Evolutionary conservation across 305 asterid genomes (phyloP).

Genomic region (Solanum hybrid): DNA sequence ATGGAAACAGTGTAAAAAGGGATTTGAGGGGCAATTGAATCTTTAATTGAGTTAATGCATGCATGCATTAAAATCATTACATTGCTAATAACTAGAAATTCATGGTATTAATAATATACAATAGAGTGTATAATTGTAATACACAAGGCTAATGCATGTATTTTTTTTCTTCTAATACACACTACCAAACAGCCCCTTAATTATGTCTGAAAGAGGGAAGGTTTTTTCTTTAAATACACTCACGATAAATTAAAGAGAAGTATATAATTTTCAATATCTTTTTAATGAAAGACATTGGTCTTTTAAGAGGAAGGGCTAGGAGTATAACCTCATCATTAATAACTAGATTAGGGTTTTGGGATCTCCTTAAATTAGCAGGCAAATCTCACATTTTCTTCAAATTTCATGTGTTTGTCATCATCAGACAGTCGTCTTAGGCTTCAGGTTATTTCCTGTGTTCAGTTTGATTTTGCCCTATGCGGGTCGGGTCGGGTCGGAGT

Average conservation of each 20-base stretch:
- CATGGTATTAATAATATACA: no score
- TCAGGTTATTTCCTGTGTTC: background rate
- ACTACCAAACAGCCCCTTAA: background rate
- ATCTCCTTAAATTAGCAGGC: background rate
- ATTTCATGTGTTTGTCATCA: background rate
- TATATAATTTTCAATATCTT: background rate
- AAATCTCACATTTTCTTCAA: background rate
- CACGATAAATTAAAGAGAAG: background rate
- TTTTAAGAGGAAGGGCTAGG: background rate
- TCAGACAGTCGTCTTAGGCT: background rate
- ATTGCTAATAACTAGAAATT: no score
- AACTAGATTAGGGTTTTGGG: background rate
- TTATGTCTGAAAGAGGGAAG: fast-evolving
- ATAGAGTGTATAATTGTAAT: no score
- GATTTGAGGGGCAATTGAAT: background rate
- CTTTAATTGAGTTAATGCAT: background rate
- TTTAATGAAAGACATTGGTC: background rate
- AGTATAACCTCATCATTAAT: background rate
- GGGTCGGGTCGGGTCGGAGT: background rate
- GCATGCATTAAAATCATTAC: background rate
- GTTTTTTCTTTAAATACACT: background rate
- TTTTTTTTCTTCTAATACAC: background rate
- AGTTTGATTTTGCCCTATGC: background rate
- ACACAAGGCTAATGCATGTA: no score
- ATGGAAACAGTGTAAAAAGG: no score